Conservation (phyloP, 352 stramenopile species). For the Phytopythium sindhum region DNA sequence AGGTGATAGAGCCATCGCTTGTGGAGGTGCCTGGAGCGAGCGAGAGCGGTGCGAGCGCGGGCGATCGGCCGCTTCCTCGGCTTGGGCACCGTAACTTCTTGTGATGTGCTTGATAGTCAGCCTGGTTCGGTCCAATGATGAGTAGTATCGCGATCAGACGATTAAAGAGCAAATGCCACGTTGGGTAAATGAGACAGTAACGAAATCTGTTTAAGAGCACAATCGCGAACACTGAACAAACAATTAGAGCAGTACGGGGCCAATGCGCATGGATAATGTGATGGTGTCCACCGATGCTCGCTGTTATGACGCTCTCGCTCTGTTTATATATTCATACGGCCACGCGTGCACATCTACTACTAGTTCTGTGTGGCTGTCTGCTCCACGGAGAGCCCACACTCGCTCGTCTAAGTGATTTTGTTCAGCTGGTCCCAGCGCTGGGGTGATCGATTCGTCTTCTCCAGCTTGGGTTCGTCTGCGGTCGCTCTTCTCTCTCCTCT, state of each 20-base stretch:
- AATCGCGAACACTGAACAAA: no score
- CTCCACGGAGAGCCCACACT: neutral
- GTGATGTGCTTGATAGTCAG: neutral
- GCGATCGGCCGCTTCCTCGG: neutral
- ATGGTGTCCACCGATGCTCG: no score
- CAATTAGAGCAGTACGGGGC: no score
- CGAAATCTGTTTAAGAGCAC: no score
- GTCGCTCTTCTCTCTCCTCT: neutral
- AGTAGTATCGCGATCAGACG: neutral
- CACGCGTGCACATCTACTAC: neutral
- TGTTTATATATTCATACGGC: slow-evolving; percentile 3
- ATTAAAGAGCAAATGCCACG: neutral
- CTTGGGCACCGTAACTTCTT: neutral
- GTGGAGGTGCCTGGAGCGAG: neutral
- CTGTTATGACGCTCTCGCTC: neutral
- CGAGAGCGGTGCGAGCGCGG: neutral
- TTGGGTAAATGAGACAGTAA: no score
- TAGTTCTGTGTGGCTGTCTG: neutral
- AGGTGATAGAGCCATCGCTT: neutral
- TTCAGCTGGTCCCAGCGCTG: no score
- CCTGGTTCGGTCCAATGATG: neutral
- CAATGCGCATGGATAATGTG: neutral
- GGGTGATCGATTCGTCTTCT: neutral
- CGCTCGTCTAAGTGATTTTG: neutral
- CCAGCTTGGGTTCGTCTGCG: neutral